phyloP scores from a whole-genome alignment of 352 stramenopile species.

The Globisporangium cederbergense region DNA sequence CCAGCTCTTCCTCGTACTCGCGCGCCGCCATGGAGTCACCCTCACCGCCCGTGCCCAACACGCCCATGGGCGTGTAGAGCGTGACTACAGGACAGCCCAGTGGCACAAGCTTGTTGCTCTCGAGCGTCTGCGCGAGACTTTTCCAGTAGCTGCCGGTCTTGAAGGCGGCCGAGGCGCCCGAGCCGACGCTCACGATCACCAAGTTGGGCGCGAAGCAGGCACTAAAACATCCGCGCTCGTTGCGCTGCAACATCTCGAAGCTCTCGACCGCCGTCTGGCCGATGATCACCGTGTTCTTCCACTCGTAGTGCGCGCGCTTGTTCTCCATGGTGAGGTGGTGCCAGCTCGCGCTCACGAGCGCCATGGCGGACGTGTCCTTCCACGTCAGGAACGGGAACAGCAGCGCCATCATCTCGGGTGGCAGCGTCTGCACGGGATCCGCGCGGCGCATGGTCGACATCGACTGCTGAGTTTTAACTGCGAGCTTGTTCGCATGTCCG shows the following conservation, averaged over 20 bases:
- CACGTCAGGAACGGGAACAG: constrained; percentile 46
- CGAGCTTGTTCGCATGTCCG: background rate
- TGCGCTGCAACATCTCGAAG: constrained; percentile 32
- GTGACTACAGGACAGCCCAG: constrained; percentile 34
- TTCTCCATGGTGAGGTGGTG: constrained; percentile 17
- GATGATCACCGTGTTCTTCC: constrained; percentile 32
- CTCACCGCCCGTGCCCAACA: constrained; percentile 16
- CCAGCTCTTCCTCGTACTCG: constrained; percentile 10
- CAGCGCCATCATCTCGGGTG: constrained; percentile 37
- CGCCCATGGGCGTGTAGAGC: constrained; percentile 33
- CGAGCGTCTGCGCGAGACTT: constrained; percentile 27
- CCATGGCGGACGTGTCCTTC: constrained; percentile 38
- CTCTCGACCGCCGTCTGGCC: constrained; percentile 20
- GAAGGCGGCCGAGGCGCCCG: constrained; percentile 23
- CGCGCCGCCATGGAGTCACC: constrained; percentile 4
- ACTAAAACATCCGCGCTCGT: constrained; percentile 26
- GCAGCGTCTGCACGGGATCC: constrained; percentile 23
- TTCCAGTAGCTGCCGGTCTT: constrained; percentile 39
- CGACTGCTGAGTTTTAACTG: background rate
- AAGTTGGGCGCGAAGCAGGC: constrained; percentile 44
- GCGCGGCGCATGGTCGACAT: background rate
- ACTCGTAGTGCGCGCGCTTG: constrained; percentile 28
- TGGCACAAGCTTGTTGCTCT: constrained; percentile 36
- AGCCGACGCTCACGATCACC: constrained; percentile 32
- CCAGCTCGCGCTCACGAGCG: constrained; percentile 29